Base-by-base conservation (phyloP, 2,329 filamentous ascomycete genomes). In the Gaeumannomyces sp. region DNA sequence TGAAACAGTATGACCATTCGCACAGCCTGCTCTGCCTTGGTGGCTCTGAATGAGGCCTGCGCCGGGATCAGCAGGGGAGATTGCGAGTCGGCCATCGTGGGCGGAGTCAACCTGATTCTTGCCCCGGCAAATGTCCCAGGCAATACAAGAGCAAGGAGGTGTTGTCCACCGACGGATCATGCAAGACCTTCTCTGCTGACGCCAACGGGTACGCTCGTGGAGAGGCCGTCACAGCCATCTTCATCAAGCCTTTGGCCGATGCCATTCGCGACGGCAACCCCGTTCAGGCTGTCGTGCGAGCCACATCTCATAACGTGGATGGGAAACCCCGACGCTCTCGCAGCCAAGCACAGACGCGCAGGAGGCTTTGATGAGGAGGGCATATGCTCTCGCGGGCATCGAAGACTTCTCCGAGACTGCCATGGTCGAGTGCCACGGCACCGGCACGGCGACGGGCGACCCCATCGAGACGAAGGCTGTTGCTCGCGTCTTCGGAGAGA, bases 121-220 rank as follows among this genome's bases (percentile, higher is more conserved):
- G 45, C 25, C 1, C 50, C 61, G 10, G n/a, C 50, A n/a, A 19
- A 63, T 45, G 10, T 29, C 61, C 11, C 38, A 35, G 11, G 56
- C 45, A 27, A 63, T 53, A 13, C 22, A 31, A n/a, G 27, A 62
- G 14, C 27, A 63, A 25, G 62, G 62, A 19, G n/a, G 33, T 58
- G 19, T 50, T 63, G n/a, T 25, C 57, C n/a, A 25, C 57, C 6
- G 57, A 59, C 16, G 57, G 57, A 2, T 59, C 57, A 6, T 59
- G 25, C 19, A 59, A 59, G 57, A 59, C 57, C 33, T 64, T 27
- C 63, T 65, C 64, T 65, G 64, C 70, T 10, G 67, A 70, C 10
- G 79, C 76, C 8, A 71, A 77, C 64, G 81, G 80, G 3, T 83
- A 81, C 65, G 77, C 72, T 0, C 73, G 79, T 6, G 80, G 76